Evolutionary conservation across 306 rosid species (phyloP).

Genomic region (Prunus salicina): DNA sequence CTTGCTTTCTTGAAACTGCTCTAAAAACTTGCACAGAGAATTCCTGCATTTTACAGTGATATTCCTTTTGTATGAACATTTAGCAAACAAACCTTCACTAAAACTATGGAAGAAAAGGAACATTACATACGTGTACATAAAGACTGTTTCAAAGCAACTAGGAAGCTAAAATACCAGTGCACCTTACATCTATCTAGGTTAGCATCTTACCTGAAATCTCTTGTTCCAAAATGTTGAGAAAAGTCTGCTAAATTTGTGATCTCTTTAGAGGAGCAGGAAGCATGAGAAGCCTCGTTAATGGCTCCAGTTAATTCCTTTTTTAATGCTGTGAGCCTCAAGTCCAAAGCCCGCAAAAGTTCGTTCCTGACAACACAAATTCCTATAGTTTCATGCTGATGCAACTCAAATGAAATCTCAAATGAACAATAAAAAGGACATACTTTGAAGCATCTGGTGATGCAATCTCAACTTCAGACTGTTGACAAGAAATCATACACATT

Average conservation of each 20-base stretch:
- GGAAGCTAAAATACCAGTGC: conserved; percentile 4
- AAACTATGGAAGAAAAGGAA: conserved; percentile 1
- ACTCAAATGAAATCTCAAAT: conserved; percentile 11
- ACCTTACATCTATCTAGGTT: conserved; percentile 1
- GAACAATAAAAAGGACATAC: conserved; percentile 55
- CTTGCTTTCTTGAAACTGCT: conserved; percentile 41
- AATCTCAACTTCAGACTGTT: conserved; percentile 58
- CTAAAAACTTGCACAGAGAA: conserved; percentile 48
- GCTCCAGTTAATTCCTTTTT: conserved; percentile 50
- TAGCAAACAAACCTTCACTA: conserved; percentile 11
- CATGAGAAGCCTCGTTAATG: conserved; percentile 45
- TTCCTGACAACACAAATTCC: conserved; percentile 61
- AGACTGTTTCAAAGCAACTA: background rate
- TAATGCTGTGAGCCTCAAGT: conserved; percentile 75
- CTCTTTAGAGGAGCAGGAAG: conserved; percentile 47
- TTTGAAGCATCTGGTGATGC: conserved; percentile 71
- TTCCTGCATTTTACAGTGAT: conserved; percentile 46
- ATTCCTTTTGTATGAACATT: conserved; percentile 3
- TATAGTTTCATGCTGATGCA: conserved; percentile 31
- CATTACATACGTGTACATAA: background rate
- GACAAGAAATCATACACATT: conserved; percentile 28
- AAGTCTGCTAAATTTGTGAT: conserved; percentile 41
- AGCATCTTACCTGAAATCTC: conserved; percentile 61
- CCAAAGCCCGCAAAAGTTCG: conserved; percentile 86
- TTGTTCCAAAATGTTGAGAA: conserved; percentile 61